Percentiles rank a stretch among this genome's conserved stretches.
Evolutionary conservation across 495 filamentous ascomycete species (phyloP).

Genomic region (Tuber calosporum): DNA sequence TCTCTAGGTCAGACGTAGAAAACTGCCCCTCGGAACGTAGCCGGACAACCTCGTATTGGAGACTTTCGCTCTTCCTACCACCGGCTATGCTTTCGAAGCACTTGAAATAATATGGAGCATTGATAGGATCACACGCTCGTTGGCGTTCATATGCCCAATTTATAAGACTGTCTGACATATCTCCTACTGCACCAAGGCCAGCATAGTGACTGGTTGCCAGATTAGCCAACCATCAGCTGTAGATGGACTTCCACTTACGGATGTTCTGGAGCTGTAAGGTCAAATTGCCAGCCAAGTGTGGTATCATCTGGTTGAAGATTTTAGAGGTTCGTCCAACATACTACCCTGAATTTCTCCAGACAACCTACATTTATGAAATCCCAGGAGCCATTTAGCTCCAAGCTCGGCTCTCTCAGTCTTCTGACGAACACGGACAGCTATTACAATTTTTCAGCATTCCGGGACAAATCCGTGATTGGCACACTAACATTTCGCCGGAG

Average conservation of each 20-base stretch:
- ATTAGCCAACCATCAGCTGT: not conserved
- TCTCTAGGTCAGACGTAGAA: slow-evolving; percentile 25
- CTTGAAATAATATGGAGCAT: slow-evolving; percentile 47
- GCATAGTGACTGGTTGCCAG: slow-evolving; percentile 42
- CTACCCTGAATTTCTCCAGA: slow-evolving; percentile 7
- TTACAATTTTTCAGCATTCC: slow-evolving; percentile 10
- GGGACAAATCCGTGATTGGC: not conserved
- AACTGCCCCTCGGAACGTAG: slow-evolving; percentile 41
- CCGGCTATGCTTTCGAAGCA: slow-evolving; percentile 44
- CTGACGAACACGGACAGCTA: slow-evolving; percentile 21
- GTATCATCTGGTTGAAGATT: slow-evolving; percentile 22
- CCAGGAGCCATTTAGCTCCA: slow-evolving; percentile 20
- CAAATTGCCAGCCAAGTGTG: slow-evolving; percentile 15
- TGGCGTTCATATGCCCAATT: slow-evolving; percentile 46
- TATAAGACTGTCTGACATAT: slow-evolving; percentile 47
- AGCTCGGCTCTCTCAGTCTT: slow-evolving; percentile 26
- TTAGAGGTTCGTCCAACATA: not conserved
- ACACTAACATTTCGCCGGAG: slow-evolving; percentile 19
- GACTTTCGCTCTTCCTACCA: slow-evolving; percentile 43
- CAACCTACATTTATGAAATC: not conserved
- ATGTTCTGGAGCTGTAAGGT: slow-evolving; percentile 34
- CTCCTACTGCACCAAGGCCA: slow-evolving; percentile 45
- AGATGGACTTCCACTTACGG: slow-evolving; percentile 27
- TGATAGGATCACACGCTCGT: slow-evolving; percentile 42
- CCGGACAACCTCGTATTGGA: slow-evolving; percentile 43